These are phyloP conservation scores for Xylariaceae sp. DNA, from an alignment of 2,329 filamentous ascomycete genomes.

Conservation along the genomic window DNA sequence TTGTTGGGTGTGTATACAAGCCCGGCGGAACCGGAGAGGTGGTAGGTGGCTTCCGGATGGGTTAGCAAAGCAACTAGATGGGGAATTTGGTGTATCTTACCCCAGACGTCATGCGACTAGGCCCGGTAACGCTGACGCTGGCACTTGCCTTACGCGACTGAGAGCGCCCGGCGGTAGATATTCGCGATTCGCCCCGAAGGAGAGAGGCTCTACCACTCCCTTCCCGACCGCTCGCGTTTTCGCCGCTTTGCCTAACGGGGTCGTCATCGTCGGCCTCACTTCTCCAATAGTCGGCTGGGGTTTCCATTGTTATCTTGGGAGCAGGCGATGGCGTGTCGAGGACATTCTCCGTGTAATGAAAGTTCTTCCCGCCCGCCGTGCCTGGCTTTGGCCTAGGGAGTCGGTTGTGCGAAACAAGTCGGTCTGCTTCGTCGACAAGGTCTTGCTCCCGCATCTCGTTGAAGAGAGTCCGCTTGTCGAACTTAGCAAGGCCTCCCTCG, in stretches of 20 bases:
- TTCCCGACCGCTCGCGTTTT: slow-evolving; percentile 46
- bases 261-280: slow-evolving; percentile 63
- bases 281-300: slow-evolving; percentile 58
- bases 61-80: slow-evolving; percentile 5
- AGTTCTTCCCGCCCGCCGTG: slow-evolving; percentile 77
- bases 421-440: slow-evolving; percentile 78
- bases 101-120: slow-evolving; percentile 39
- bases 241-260: slow-evolving; percentile 38
- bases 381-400: slow-evolving; percentile 55
- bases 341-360: slow-evolving; percentile 89
- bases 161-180: slow-evolving; percentile 42
- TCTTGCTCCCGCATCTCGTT: slow-evolving; percentile 88
- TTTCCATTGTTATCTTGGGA: slow-evolving; percentile 33
- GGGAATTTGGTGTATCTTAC: slow-evolving; percentile 27
- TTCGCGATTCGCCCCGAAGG: slow-evolving; percentile 49
- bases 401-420: slow-evolving; percentile 87
- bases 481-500: slow-evolving; percentile 80
- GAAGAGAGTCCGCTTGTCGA: slow-evolving; percentile 89
- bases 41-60: slow-evolving; percentile 31
- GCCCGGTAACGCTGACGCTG: slow-evolving; percentile 19
- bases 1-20: slow-evolving; percentile 50
- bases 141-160: slow-evolving; percentile 54
- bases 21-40: slow-evolving; percentile 31
- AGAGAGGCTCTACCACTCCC: slow-evolving; percentile 46
- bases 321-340: slow-evolving; percentile 53